Evolutionary conservation across 2,329 filamentous ascomycete species (phyloP).

Genomic region (Penicillium sp.): DNA sequence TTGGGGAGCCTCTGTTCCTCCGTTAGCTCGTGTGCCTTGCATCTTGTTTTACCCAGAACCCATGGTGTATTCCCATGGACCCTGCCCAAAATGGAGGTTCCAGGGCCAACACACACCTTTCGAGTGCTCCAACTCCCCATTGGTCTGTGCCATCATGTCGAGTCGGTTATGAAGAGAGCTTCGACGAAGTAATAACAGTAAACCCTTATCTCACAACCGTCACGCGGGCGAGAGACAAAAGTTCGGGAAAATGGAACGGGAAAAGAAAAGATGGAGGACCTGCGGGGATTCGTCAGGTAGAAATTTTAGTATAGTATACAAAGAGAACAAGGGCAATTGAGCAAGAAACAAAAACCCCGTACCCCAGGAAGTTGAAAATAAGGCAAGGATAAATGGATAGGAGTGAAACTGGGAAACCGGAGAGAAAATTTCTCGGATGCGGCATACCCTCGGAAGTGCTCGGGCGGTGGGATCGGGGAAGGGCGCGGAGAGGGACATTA

Average conservation of each 20-base stretch:
- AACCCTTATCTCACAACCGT: slow-evolving; percentile 23
- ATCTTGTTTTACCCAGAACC: slow-evolving; percentile 2
- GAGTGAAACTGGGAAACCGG: slow-evolving; percentile 29
- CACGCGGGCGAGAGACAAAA: slow-evolving; percentile 16
- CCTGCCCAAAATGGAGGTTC: slow-evolving; percentile 8
- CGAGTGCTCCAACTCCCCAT: slow-evolving; percentile 40
- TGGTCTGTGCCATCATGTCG: slow-evolving; percentile 40
- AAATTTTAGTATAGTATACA: slow-evolving; percentile 33
- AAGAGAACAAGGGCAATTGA: slow-evolving; percentile 32
- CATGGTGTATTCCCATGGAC: slow-evolving; percentile 9
- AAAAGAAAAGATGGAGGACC: slow-evolving; percentile 20
- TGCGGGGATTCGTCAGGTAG: slow-evolving; percentile 17
- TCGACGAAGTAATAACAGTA: slow-evolving; percentile 18
- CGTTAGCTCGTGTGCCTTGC: slow-evolving; percentile 10
- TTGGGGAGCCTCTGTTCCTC: slow-evolving; percentile 32
- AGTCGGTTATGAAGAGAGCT: slow-evolving; percentile 16
- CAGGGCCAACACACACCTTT: slow-evolving; percentile 32
- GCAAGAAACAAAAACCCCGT: slow-evolving; percentile 33
- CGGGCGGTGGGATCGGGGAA: slow-evolving; percentile 35
- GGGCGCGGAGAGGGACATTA: slow-evolving; percentile 18
- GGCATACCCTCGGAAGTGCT: slow-evolving; percentile 42
- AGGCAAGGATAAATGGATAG: slow-evolving; percentile 18
- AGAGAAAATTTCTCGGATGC: slow-evolving; percentile 45
- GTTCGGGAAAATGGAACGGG: slow-evolving; percentile 12
- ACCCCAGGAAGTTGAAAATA: slow-evolving; percentile 32